Conservation (phyloP, 352 stramenopile genomes). For the Pythium pyrilobum region DNA sequence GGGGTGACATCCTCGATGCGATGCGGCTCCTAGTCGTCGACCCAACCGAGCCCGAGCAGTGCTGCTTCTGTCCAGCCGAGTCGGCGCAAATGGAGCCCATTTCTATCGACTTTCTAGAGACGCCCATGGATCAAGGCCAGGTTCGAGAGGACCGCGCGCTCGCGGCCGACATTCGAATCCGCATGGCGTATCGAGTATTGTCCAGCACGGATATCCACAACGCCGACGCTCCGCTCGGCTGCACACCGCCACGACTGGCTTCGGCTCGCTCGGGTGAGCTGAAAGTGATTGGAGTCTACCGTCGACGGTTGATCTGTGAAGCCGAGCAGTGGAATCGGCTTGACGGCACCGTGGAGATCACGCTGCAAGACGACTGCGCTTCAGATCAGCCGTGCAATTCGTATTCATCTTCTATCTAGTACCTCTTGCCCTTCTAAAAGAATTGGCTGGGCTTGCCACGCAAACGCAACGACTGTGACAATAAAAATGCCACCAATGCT, state of each 20-base stretch:
- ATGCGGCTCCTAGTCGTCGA: constrained; percentile 42
- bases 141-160: neutral
- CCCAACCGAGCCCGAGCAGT: constrained; percentile 13
- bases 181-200: constrained; percentile 20
- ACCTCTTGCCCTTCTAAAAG: too few species aligned
- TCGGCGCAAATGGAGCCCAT: constrained; percentile 35
- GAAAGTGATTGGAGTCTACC: constrained; percentile 4
- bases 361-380: too few species aligned
- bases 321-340: constrained; percentile 14
- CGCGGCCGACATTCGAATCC: constrained; percentile 11
- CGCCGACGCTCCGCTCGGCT: too few species aligned
- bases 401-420: too few species aligned
- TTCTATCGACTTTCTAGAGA: constrained; percentile 20
- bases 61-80: constrained; percentile 47
- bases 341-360: constrained; percentile 11
- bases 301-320: constrained; percentile 2
- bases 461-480: too few species aligned
- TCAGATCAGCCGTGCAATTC: too few species aligned
- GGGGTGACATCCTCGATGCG: constrained; percentile 62
- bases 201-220: too few species aligned
- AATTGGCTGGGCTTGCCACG: too few species aligned
- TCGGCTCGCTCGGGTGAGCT: neutral
- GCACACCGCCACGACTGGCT: too few species aligned
- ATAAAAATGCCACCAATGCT: too few species aligned
- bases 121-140: too few species aligned